Percentiles rank a stretch among this genome's conserved stretches.
phyloP scores from a whole-genome alignment of 345 rosid species.

The Microthlaspi erraticum region DNA sequence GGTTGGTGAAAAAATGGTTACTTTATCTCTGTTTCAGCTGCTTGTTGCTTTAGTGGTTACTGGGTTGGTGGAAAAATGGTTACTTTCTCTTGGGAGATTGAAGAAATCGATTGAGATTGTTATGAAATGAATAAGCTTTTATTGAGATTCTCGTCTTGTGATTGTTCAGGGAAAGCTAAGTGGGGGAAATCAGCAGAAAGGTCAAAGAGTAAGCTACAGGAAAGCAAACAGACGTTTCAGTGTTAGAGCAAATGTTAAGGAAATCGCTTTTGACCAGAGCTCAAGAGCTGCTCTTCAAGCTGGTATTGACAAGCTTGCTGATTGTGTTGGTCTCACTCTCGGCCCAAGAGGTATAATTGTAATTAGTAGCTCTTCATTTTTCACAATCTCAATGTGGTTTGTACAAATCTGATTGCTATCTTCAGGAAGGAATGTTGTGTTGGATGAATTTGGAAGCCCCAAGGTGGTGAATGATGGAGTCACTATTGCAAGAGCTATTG shows the following conservation, averaged over 20 bases:
- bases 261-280: constrained; percentile 84
- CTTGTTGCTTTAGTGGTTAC: neutral
- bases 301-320: constrained; percentile 96
- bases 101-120: neutral
- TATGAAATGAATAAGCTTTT: constrained; percentile 5
- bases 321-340: constrained; percentile 90
- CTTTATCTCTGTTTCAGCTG: neutral
- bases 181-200: constrained; percentile 57
- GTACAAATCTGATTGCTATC: neutral
- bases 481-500: constrained; percentile 95
- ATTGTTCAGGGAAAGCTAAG: constrained; percentile 55
- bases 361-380: neutral
- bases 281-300: constrained; percentile 85
- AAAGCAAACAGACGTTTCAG: constrained; percentile 56
- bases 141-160: constrained; percentile 15
- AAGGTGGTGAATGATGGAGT: constrained; percentile 99
- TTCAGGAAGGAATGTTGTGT: constrained; percentile 87
- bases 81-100: neutral
- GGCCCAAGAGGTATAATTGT: constrained; percentile 98
- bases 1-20: constrained; percentile 9
- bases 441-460: constrained; percentile 96
- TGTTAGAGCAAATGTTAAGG: constrained; percentile 83
- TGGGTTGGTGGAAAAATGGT: constrained; percentile 28
- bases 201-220: constrained; percentile 61
- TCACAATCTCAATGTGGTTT: too few species aligned